Evolutionary conservation across 768 basidiomycete species (phyloP), one percentile per base, ranked within the genome.

Genomic region (Mycena maculata): DNA sequence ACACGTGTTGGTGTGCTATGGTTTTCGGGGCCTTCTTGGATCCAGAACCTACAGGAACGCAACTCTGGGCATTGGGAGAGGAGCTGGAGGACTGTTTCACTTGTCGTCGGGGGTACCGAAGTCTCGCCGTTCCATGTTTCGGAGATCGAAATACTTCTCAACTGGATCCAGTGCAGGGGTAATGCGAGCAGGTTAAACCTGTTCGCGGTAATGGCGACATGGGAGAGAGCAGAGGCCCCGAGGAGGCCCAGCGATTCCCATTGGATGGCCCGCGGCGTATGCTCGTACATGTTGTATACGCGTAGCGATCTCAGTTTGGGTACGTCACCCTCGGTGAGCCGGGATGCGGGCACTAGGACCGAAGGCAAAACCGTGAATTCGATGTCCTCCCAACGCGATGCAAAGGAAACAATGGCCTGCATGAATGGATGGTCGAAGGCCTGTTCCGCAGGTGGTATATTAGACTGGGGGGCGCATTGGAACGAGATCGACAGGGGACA

Each of bases 301-400:
- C 27, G 16, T 27, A 67, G n/a, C 7, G 22, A 13, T 20, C 25
- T 44, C 28, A 67, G 30, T 30, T 41, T 28, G 31, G 65, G 65
- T 1, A 61, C 60, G 12, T 61, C 59, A 2, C 18, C 28, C 28
- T 41, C 53, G 23, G 53, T 42, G 9, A 67, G 47, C 6, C 18
- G 27, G 6, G 53, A 31, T 3, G 55, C 2, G 4, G 33, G 9
- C 10, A 38, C 38, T 20, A 61, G 20, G 10, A 41, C 38, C 9
- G 13, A 16, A 25, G 22, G 30, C 7, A 44, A 38, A 20, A 42
- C 6, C 0, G 33, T 15, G 22, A 67, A 13, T 12, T 31, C 12
- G 22, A 67, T 44, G 30, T 50, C 15, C 47, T 49, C 25, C 65
- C 65, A 67, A 18, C 59, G 59, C 13, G 50, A 48, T 31, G 58